phyloP scores from a whole-genome alignment of 176 grass and related monocot genomes.

The Echinochloa phyllopogon region DNA sequence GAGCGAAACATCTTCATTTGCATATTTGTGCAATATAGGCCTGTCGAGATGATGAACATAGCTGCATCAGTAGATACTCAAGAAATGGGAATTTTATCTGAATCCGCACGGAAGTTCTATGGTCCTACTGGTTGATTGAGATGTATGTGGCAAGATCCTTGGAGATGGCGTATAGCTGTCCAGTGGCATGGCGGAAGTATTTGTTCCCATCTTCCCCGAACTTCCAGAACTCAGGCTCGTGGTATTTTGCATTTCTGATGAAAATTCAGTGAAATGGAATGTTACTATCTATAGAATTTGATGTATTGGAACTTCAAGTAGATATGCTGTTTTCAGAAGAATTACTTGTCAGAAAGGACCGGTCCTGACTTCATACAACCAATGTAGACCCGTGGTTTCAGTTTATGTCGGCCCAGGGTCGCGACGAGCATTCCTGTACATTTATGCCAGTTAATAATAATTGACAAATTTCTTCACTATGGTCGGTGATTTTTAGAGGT shows the following conservation, averaged over 20 bases:
- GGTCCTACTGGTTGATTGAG: constrained; percentile 89
- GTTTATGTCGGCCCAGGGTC: constrained; percentile 81
- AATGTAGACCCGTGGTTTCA: constrained; percentile 92
- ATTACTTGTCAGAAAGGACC: constrained; percentile 89
- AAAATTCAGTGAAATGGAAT: constrained; percentile 17
- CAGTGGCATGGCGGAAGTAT: constrained; percentile 85
- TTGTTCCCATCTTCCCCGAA: constrained; percentile 96
- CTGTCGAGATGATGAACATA: constrained; percentile 35
- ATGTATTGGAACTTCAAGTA: neutral
- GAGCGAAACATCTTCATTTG: constrained; percentile 86
- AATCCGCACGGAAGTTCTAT: neutral
- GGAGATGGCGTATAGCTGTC: constrained; percentile 87
- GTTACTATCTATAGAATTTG: neutral
- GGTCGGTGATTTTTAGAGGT: neutral
- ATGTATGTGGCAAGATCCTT: constrained; percentile 95
- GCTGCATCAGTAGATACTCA: constrained; percentile 27
- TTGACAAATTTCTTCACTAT: neutral
- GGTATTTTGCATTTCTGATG: constrained; percentile 77
- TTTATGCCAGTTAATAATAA: constrained; percentile 13
- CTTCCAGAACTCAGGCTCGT: constrained; percentile 92
- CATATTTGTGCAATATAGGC: constrained; percentile 89
- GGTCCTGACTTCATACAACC: constrained; percentile 99
- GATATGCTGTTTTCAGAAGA: constrained; percentile 36
- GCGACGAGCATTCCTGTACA: constrained; percentile 75
- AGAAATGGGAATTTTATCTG: neutral